Evolutionary conservation across 371 early-diverging fungal species (phyloP).

Genomic region (Mucor irregularis): DNA sequence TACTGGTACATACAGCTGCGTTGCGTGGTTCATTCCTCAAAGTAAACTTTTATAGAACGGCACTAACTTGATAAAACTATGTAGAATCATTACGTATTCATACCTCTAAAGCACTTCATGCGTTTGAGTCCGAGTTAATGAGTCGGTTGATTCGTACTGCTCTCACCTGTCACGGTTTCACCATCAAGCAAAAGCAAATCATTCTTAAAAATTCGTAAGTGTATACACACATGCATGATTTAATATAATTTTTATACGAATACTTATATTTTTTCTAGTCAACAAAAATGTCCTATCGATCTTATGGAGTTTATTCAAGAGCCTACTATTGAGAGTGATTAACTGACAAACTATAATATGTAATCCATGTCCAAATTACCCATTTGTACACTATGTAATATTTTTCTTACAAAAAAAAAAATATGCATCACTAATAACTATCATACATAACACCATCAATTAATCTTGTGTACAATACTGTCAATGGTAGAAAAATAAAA

Average conservation of each 20-base stretch:
- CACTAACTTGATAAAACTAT: not conserved
- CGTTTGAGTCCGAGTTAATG: not conserved
- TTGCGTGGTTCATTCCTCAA: no score
- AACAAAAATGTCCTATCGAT: not conserved
- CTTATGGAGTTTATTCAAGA: not conserved
- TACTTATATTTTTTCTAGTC: not conserved
- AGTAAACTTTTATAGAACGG: not conserved
- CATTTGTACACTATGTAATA: no score
- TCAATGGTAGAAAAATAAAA: no score
- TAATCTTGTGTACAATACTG: no score
- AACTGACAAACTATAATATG: no score
- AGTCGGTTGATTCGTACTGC: constrained; percentile 12
- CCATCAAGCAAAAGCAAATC: constrained; percentile 14
- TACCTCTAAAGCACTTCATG: not conserved
- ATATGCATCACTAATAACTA: no score
- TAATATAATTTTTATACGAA: not conserved
- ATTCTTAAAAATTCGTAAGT: constrained; percentile 19
- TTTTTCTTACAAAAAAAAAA: no score
- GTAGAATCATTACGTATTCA: constrained; percentile 7
- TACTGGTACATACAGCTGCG: constrained; percentile 8
- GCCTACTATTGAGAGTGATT: no score
- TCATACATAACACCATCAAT: no score
- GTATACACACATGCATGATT: not conserved
- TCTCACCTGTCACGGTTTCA: constrained; percentile 18
- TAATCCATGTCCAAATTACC: no score